Percentiles rank a stretch among this genome's conserved stretches.
Evolutionary conservation across 495 filamentous ascomycete genomes (phyloP).

Genomic region (Cercophora sp.): DNA sequence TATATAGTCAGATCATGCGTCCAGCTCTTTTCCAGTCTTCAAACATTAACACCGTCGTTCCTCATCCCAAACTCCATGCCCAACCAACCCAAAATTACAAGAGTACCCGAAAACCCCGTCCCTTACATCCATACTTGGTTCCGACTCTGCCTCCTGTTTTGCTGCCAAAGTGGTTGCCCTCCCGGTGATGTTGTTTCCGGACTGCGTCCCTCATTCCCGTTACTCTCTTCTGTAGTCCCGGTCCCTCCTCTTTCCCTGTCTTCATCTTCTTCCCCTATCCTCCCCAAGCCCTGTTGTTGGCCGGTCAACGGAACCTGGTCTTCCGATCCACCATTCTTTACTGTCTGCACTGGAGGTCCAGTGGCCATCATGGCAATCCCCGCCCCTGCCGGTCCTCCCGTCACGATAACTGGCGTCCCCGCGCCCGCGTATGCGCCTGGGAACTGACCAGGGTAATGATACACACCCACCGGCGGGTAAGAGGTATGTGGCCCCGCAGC

Average conservation of each 20-base stretch:
- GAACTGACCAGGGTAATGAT: conserved; percentile 20
- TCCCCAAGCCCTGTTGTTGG: conserved; percentile 32
- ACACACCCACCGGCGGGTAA: conserved; percentile 19
- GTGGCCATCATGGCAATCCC: not conserved
- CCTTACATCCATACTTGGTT: conserved; percentile 46
- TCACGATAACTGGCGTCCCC: conserved; percentile 8
- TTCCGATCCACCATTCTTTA: conserved; percentile 19
- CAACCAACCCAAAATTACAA: not conserved
- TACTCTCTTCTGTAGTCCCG: conserved; percentile 14
- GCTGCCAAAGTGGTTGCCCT: conserved; percentile 42
- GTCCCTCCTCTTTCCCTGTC: conserved; percentile 17
- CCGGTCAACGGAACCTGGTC: conserved; percentile 32
- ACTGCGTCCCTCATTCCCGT: conserved; percentile 16
- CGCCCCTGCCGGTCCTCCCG: conserved; percentile 7
- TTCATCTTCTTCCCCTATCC: conserved; percentile 40
- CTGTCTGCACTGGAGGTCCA: not conserved
- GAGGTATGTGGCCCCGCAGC: conserved; percentile 16
- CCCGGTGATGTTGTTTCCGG: conserved; percentile 6
- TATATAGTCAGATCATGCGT: not conserved
- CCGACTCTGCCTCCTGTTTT: conserved; percentile 43
- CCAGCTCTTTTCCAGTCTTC: not conserved
- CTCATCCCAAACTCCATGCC: not conserved
- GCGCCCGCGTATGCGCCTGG: conserved; percentile 20
- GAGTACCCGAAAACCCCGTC: not conserved
- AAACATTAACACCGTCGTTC: not conserved